A percentile compares a stretch with the other conserved stretches of the same genome.
Evolutionary conservation across 2,329 filamentous ascomycete species (phyloP).

Genomic region (Blumeria graminis): DNA sequence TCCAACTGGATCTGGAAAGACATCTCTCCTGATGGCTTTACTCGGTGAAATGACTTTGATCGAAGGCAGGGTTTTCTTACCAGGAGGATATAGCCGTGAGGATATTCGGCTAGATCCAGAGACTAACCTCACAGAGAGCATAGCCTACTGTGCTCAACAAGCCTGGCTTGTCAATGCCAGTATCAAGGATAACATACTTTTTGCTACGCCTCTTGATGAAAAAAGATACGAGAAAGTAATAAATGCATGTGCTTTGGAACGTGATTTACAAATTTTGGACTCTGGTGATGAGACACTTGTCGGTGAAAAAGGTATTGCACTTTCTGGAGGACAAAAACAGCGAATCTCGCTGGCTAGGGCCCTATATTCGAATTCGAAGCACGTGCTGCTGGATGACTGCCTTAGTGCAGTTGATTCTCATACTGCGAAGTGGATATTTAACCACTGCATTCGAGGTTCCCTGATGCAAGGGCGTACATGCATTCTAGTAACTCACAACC

Average conservation of each 20-base stretch:
- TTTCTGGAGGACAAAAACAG: slow-evolving; percentile 94
- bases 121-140: slow-evolving; percentile 70
- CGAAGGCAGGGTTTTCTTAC: slow-evolving; percentile 58
- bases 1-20: slow-evolving; percentile 86
- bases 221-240: slow-evolving; percentile 72
- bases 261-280: slow-evolving; percentile 79
- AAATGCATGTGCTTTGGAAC: slow-evolving; percentile 70
- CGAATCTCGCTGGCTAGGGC: slow-evolving; percentile 90
- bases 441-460: slow-evolving; percentile 69
- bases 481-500: slow-evolving; percentile 87
- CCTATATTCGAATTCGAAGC: slow-evolving; percentile 82
- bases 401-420: slow-evolving; percentile 93
- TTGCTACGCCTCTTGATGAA: slow-evolving; percentile 58
- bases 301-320: slow-evolving; percentile 87
- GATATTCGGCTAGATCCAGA: slow-evolving; percentile 60
- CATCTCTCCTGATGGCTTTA: slow-evolving; percentile 82
- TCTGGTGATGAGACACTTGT: slow-evolving; percentile 82
- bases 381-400: slow-evolving; percentile 82
- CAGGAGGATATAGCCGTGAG: slow-evolving; percentile 54
- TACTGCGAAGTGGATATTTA: slow-evolving; percentile 95
- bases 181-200: slow-evolving; percentile 89
- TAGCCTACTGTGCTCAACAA: slow-evolving; percentile 90
- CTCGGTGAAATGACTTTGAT: slow-evolving; percentile 87
- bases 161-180: slow-evolving; percentile 93
- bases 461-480: slow-evolving; percentile 79